Evolutionary conservation across 2,329 filamentous ascomycete species (phyloP).

Genomic region (Coleophoma crateriformis): DNA sequence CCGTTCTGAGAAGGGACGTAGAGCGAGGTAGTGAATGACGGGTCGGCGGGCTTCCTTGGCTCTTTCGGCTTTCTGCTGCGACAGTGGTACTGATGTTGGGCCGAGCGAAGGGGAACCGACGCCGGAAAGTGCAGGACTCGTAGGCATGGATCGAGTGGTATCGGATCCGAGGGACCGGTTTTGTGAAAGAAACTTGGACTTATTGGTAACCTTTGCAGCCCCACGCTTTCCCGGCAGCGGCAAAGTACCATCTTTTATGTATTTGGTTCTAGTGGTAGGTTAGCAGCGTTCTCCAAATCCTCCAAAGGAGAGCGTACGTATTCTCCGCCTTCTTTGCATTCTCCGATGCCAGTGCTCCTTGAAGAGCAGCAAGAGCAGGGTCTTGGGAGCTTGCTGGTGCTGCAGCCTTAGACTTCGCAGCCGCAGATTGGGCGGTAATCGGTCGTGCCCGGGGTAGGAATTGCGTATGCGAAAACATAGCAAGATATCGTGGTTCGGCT

Average conservation of each 20-base stretch:
- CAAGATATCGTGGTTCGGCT: not conserved
- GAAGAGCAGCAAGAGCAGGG: slow-evolving; percentile 44
- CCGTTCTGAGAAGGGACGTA: slow-evolving; percentile 43
- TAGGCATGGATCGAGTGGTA: slow-evolving; percentile 35
- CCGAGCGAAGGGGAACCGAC: slow-evolving; percentile 46
- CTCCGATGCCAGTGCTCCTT: slow-evolving; percentile 36
- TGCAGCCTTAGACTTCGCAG: slow-evolving; percentile 21
- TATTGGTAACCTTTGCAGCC: slow-evolving; percentile 15
- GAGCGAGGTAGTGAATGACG: slow-evolving; percentile 57
- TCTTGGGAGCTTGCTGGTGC: slow-evolving; percentile 36
- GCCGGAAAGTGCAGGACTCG: slow-evolving; percentile 52
- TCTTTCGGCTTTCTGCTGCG: slow-evolving; percentile 45
- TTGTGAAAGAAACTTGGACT: slow-evolving; percentile 18
- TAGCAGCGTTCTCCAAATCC: slow-evolving; percentile 17
- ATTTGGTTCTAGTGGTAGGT: slow-evolving; percentile 31
- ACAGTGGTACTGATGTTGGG: slow-evolving; percentile 42
- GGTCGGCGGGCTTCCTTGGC: slow-evolving; percentile 46
- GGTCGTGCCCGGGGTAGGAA: not conserved
- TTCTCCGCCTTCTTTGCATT: slow-evolving; percentile 40
- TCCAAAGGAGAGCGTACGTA: slow-evolving; percentile 30
- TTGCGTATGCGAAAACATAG: slow-evolving; percentile 1
- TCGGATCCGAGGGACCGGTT: slow-evolving; percentile 16
- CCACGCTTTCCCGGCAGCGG: slow-evolving; percentile 15
- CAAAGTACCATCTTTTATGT: slow-evolving; percentile 27
- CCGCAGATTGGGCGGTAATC: slow-evolving; percentile 5